Evolutionary conservation across 2,329 filamentous ascomycete genomes (phyloP).

Genomic region (Lizonia empirigonia): DNA sequence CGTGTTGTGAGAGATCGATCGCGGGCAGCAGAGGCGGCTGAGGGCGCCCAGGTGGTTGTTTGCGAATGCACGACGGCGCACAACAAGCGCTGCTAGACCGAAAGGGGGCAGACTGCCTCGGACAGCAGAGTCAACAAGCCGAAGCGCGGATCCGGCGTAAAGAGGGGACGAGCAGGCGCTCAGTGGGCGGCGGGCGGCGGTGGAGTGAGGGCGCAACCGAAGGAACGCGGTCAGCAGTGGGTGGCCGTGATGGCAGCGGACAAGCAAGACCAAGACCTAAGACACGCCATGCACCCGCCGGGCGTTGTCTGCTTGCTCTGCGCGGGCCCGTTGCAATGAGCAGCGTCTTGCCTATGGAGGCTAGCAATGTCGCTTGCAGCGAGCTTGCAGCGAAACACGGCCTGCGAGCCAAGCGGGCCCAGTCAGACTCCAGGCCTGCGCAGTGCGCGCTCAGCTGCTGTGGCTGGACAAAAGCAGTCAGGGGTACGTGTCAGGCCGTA

Average conservation of each 20-base stretch:
- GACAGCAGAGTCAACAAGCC: slow-evolving; percentile 10
- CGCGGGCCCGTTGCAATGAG: slow-evolving; percentile 27
- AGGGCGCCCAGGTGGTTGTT: slow-evolving; percentile 10
- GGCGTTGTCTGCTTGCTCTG: slow-evolving; percentile 5
- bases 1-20: slow-evolving; percentile 7
- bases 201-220: slow-evolving; percentile 3
- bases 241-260: background rate
- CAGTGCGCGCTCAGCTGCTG: background rate
- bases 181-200: slow-evolving; percentile 13
- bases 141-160: slow-evolving; percentile 18
- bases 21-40: slow-evolving; percentile 12
- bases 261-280: background rate
- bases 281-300: slow-evolving; percentile 2
- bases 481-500: background rate
- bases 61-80: slow-evolving; percentile 20
- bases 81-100: slow-evolving; percentile 22
- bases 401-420: background rate
- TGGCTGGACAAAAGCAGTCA: background rate
- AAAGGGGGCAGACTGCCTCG: slow-evolving; percentile 19
- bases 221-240: slow-evolving; percentile 2
- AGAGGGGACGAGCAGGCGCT: slow-evolving; percentile 35
- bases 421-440: background rate
- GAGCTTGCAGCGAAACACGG: slow-evolving; percentile 11
- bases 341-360: slow-evolving; percentile 4
- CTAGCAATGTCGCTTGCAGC: slow-evolving; percentile 12